Evolutionary conservation across 2,329 filamentous ascomycete species (phyloP).

Genomic region (Thielaviopsis populi): DNA sequence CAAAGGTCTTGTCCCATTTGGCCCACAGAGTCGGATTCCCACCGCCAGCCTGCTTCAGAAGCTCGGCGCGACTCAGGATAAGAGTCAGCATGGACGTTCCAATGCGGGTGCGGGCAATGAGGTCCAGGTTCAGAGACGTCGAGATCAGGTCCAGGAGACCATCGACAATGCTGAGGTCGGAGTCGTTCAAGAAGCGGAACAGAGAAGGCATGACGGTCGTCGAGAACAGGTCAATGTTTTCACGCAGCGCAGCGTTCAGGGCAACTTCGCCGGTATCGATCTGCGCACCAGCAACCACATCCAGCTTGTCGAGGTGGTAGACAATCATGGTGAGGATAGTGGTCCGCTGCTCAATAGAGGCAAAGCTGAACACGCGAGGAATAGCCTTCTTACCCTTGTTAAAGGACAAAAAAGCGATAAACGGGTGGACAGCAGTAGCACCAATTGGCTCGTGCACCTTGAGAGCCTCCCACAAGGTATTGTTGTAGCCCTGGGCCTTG

Average conservation of each 20-base stretch:
- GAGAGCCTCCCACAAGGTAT: conserved; percentile 67
- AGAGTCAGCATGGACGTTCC: conserved; percentile 85
- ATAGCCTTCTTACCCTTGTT: conserved; percentile 94
- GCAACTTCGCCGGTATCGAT: conserved; percentile 56
- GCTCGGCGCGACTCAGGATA: conserved; percentile 83
- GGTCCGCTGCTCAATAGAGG: conserved; percentile 81
- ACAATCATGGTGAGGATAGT: conserved; percentile 94
- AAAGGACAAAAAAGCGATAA: conserved; percentile 89
- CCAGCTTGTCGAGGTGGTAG: conserved; percentile 79
- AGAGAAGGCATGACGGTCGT: conserved; percentile 78
- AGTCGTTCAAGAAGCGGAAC: conserved; percentile 80
- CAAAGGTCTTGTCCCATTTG: conserved; percentile 74
- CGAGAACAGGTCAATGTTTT: conserved; percentile 85
- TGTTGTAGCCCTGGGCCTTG: conserved; percentile 54
- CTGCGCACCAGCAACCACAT: conserved; percentile 72
- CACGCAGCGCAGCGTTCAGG: conserved; percentile 62
- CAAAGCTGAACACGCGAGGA: conserved; percentile 84
- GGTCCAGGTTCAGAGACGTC: conserved; percentile 65
- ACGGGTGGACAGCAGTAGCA: conserved; percentile 65
- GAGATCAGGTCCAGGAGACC: conserved; percentile 77
- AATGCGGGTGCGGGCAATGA: conserved; percentile 74
- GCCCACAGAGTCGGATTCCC: conserved; percentile 60
- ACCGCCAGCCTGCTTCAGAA: conserved; percentile 68
- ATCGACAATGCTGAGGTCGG: conserved; percentile 77
- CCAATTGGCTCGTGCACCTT: conserved; percentile 90